Evolutionary conservation across 768 basidiomycete species (phyloP), one percentile per base, ranked within the genome.

Genomic region (Boletus tomentosulus): DNA sequence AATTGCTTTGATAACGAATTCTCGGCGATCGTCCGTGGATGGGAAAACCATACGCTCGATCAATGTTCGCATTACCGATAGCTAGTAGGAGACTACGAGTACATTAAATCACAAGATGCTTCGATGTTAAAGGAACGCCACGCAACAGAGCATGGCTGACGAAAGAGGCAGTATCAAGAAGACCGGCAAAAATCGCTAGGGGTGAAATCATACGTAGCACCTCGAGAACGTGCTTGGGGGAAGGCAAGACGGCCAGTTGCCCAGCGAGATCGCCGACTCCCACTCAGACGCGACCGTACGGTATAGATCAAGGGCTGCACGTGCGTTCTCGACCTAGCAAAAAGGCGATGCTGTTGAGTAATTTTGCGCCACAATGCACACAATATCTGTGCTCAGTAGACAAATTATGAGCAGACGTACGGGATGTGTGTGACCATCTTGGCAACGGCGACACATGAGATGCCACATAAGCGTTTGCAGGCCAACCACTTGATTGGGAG

Each of bases 381-480:
- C 50, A 39, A 37, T 48, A 28, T 34, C 31, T 22, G 16, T 42
- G 16, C 42, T 30, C 41, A 16, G n/a, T 16, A 15, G 43, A 42
- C 42, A 34, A 11, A 46, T 51, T 15, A 30, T 15, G 28, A 55
- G 30, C 33, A 27, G 27, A 79, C 86, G 63, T 63, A 92, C 90
- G 10, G 88, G 85, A 67, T 89, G 81, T 59, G 82, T 76, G 51
- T 83, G 78, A 30, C 81, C 82, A 63, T 88, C 86, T 64, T 87
- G 85, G 64, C 86, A 87, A 30, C 85, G 80, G 61, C 89, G 78
- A 52, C 81, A 78, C 88, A 92, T 88, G 34, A 92, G 78, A 61
- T 85, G 85, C 87, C 87, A 91, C 66, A 84, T 81, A 15, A 92
- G 75, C 5, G 91, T 92, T 62, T 83, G 85, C 34, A 92, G 75